Base-by-base conservation (phyloP, 1,284 basidiomycete genomes). In the Trametes versicolor region DNA sequence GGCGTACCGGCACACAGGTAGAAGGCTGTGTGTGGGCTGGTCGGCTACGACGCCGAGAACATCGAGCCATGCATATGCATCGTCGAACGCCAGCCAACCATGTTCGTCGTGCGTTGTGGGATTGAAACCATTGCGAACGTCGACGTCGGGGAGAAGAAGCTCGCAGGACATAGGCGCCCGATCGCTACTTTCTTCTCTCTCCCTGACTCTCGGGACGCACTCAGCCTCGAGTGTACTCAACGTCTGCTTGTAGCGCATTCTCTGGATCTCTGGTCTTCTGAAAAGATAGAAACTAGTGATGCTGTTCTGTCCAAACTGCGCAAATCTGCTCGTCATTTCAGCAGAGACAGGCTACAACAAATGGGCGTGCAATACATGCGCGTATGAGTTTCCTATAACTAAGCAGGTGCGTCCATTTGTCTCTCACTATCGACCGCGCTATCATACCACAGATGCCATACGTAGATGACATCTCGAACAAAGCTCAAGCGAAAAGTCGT, bases 291-390 rank as follows among this genome's bases (percentile, higher is more conserved):
- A 49, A 51, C 9, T 13, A 10, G 27, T 17, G 12, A 73, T 72
- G 95, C 84, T 97, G 32, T 98, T 98, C 83, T 99, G 97, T 75
- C 97, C 97, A 41, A 96, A 93, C 61, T 99, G 97, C 76, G 90
- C 95, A 52, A 99, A 99, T 78, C 85, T 96, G 63, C 87, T 99
- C 19, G 88, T 95, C 58, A 93, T 98, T 58, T 91, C 89, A 12
- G 80, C 86, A 6, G 90, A 90, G 70, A 90, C 85, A 6, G 91
- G 87, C 4, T 87, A 82, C 78, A 96, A 94, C 80, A 95, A 95
- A 82, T 98, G 95, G 94, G 91, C 75, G 29, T 99, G 96, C 75
- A 93, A 94, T 73, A 94, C 94, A 2, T 99, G 97, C 75, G 92
- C 97, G 1, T 99, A 98, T 77, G 95, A 98, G 59, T 79, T 97